Evolutionary conservation across 2,329 filamentous ascomycete genomes (phyloP).

Genomic region (Leptographium galeiforme): DNA sequence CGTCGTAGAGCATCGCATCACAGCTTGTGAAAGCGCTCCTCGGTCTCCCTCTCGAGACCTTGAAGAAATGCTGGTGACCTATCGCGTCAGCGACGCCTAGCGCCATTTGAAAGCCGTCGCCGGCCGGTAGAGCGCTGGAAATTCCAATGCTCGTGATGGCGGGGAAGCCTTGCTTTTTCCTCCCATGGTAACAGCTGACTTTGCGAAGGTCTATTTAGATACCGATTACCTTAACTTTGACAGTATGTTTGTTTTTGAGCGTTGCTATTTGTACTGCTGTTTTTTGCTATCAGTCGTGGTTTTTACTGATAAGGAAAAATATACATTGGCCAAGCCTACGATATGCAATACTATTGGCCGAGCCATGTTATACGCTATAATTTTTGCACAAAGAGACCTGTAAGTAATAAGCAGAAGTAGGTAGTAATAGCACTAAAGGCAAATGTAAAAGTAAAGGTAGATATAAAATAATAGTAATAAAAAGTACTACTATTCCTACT

Average conservation of each 20-base stretch:
- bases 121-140: slow-evolving; percentile 76
- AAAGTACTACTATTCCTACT: too few relatives aligned
- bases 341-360: too few relatives aligned
- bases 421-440: too few relatives aligned
- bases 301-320: too few relatives aligned
- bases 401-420: too few relatives aligned
- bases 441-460: too few relatives aligned
- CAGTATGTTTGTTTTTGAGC: slow-evolving; percentile 55
- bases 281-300: too few relatives aligned
- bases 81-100: slow-evolving; percentile 66
- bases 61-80: slow-evolving; percentile 78
- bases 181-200: slow-evolving; percentile 89
- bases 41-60: slow-evolving; percentile 87
- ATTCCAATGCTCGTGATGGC: slow-evolving; percentile 77
- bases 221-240: slow-evolving; percentile 76
- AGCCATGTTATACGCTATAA: too few relatives aligned
- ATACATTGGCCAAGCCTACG: too few relatives aligned
- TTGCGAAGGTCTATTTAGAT: slow-evolving; percentile 87
- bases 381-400: too few relatives aligned
- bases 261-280: too few relatives aligned
- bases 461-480: too few relatives aligned
- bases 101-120: slow-evolving; percentile 84
- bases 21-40: slow-evolving; percentile 64
- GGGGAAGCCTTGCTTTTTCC: slow-evolving; percentile 89
- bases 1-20: slow-evolving; percentile 58